Evolutionary conservation across 106 monocot species (phyloP).

Genomic region (Dendrobium officinale): DNA sequence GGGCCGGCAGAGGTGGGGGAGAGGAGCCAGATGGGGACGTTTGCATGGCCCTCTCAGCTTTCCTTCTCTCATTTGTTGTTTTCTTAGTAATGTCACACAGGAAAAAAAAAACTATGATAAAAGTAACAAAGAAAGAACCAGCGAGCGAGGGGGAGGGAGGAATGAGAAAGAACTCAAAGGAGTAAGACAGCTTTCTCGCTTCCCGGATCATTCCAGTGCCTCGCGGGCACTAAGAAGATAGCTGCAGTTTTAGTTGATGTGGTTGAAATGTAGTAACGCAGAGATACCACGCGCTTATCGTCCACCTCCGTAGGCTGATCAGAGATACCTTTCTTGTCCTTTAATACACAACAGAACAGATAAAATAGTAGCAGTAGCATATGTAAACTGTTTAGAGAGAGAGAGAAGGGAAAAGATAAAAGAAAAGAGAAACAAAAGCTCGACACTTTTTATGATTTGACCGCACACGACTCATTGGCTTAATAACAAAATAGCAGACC

Average conservation of each 20-base stretch:
- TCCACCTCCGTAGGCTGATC: not conserved
- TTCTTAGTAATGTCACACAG: constrained; percentile 23
- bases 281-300: not conserved
- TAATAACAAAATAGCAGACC: not conserved
- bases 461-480: not conserved
- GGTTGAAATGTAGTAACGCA: not conserved
- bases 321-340: too few species aligned
- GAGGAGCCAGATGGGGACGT: constrained; percentile 10
- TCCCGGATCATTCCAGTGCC: constrained; percentile 9
- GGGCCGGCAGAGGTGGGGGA: constrained; percentile 32
- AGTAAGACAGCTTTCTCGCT: constrained; percentile 4
- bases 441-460: not conserved
- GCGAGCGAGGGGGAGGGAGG: not conserved
- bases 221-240: constrained; percentile 22
- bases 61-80: constrained; percentile 20
- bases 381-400: not conserved
- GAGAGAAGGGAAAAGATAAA: not conserved
- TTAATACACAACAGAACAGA: not conserved
- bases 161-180: too few species aligned
- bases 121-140: not conserved
- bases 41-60: constrained; percentile 3
- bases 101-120: not conserved
- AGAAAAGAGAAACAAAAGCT: not conserved
- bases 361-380: not conserved
- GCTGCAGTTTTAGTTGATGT: constrained; percentile 19